Evolutionary conservation across 257 asterid species (phyloP).

Genomic region (Fraxinus americana): DNA sequence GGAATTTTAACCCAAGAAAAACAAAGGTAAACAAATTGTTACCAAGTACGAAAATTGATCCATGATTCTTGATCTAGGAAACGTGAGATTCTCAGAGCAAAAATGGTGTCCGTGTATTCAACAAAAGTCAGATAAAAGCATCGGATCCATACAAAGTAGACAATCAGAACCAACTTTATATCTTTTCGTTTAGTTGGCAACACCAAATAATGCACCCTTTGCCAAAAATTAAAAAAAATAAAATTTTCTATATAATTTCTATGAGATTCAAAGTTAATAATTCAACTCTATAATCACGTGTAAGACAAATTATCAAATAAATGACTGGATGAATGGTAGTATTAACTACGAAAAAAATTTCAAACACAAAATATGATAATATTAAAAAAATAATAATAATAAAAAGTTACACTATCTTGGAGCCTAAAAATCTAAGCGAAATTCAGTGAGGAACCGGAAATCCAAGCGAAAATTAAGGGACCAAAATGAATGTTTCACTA

Average conservation of each 20-base stretch:
- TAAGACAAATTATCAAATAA: not conserved
- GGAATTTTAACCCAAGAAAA: no score
- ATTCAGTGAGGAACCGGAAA: not conserved
- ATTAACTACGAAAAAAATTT: no score
- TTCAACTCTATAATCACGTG: not conserved
- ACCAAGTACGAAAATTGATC: not conserved
- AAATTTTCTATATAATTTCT: not conserved
- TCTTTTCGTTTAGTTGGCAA: conserved; percentile 10
- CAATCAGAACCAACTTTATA: not conserved
- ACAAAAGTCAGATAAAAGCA: not conserved
- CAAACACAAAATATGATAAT: no score
- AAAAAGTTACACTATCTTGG: no score
- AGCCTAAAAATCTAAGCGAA: no score
- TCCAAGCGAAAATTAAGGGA: not conserved
- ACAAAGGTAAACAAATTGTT: not conserved
- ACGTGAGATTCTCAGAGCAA: conserved; percentile 8
- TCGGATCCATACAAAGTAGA: conserved; percentile 5
- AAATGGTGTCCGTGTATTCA: not conserved
- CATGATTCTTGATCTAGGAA: not conserved
- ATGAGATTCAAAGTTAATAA: not conserved
- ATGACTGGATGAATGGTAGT: no score
- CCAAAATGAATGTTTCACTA: not conserved
- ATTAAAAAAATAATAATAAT: no score
- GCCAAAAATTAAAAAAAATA: not conserved
- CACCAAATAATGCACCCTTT: not conserved